A percentile compares a stretch with the other conserved stretches of the same genome.
Evolutionary conservation across 176 grass and related monocot species (phyloP).

Genomic region (Aegilops umbellulata): DNA sequence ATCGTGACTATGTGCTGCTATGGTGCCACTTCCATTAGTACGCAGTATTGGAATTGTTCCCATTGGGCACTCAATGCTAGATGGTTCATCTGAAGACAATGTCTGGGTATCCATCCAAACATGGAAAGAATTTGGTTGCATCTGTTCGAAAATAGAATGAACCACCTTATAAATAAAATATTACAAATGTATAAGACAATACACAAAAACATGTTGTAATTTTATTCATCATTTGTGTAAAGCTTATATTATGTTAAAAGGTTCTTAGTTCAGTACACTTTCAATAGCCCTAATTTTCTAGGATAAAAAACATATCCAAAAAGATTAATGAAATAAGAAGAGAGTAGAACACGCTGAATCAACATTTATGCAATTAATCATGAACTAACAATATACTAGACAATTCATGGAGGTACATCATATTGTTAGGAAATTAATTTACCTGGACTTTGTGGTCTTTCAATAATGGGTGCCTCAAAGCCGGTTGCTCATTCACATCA

Average conservation of each 20-base stretch:
- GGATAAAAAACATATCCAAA: neutral
- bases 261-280: neutral
- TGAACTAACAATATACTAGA: too few relatives aligned
- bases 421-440: neutral
- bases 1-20: neutral
- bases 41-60: slow-evolving; percentile 15
- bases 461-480: neutral
- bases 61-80: neutral
- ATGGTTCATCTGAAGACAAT: neutral
- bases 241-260: neutral
- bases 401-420: neutral
- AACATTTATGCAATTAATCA: neutral
- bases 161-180: neutral
- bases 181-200: neutral
- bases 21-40: neutral
- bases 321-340: neutral
- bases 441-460: slow-evolving; percentile 16
- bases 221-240: neutral
- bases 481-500: neutral
- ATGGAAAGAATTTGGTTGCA: slow-evolving; percentile 11
- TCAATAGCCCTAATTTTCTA: neutral
- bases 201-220: neutral
- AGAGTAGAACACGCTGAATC: neutral
- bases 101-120: neutral
- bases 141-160: neutral